These are phyloP conservation scores for Mollisia scopiformis DNA, from an alignment of 2,329 filamentous ascomycete species.

Conservation along the genomic window DNA sequence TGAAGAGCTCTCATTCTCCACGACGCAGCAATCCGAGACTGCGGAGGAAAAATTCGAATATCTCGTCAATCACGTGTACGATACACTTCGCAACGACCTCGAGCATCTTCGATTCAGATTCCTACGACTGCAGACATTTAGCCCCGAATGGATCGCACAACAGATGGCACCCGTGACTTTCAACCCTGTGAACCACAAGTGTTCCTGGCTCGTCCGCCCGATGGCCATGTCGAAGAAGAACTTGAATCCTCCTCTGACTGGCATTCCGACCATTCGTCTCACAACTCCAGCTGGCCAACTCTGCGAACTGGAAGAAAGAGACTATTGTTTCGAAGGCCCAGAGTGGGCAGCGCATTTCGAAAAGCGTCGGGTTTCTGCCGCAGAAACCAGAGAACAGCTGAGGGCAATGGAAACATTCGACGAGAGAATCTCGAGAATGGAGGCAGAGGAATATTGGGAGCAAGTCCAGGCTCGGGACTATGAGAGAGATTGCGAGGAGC, in stretches of 20 bases:
- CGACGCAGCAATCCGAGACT: background rate
- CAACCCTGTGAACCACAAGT: too few relatives aligned
- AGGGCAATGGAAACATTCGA: background rate
- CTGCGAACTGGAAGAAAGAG: background rate
- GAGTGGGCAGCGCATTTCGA: background rate
- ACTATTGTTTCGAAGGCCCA: background rate
- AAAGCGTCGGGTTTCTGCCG: background rate
- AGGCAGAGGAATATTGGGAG: background rate
- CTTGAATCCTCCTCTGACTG: background rate
- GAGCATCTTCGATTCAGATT: background rate
- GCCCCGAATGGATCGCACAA: background rate
- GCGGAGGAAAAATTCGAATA: background rate
- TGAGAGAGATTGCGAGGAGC: background rate
- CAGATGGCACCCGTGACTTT: too few relatives aligned
- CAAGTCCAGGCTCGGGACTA: background rate
- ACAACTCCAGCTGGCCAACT: slow-evolving; percentile 5
- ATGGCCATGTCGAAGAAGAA: background rate
- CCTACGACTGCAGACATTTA: background rate
- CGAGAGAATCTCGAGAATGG: background rate
- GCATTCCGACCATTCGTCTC: slow-evolving; percentile 6
- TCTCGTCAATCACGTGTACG: background rate
- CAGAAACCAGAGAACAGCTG: background rate
- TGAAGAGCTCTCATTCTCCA: background rate
- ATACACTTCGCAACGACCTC: background rate
- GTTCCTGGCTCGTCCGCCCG: background rate